Evolutionary conservation across 2,329 filamentous ascomycete species (phyloP), one percentile per base, ranked within the genome.

Genomic region (Fusarium siculi): DNA sequence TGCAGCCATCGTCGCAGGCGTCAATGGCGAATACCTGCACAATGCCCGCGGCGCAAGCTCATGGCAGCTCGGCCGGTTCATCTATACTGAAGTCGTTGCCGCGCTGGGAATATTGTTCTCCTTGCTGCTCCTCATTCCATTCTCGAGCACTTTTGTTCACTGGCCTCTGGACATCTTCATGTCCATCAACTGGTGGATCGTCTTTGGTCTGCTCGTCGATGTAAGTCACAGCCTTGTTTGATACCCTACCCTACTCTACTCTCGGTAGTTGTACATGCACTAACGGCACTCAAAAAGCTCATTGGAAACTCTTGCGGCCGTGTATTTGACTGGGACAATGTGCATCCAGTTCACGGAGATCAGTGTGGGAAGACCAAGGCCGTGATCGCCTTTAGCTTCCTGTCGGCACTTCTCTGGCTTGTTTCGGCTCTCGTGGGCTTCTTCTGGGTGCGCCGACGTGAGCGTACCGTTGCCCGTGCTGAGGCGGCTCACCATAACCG

Each of bases 71-170:
- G 90, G 87, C 40, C 90, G 93, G 63, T 91, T 92, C 84, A 93
- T 95, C 82, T 95, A 94, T 84, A 89, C 92, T 50, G 89, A 93
- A 78, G 89, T 93, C 23, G 87, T 95, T 43, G 91, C 93, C 6
- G 91, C 86, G 25, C 78, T 95, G 23, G 89, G 91, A 18, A 89
- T 95, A 61, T 80, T 95, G 44, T 84, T 93, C n/a, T 85, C 89
- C 9, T 82, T 95, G 32, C 80, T 95, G 70, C 93, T 92, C 89
- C 85, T 95, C 34, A 85, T 95, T 44, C 93, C 93, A 4, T 93
- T 93, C 78, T 88, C 89, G 5, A 84, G 84, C 56, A 87, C 86
- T 52, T 93, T 95, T 81, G 86, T 91, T 69, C 87, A 92, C 81
- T 95, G 91, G 87, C 91, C 91, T 1, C 84, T 91, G 75, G 93